These are phyloP conservation scores for Naganishia sp. DNA, from an alignment of 1,284 basidiomycete species.

Conservation along the genomic window DNA sequence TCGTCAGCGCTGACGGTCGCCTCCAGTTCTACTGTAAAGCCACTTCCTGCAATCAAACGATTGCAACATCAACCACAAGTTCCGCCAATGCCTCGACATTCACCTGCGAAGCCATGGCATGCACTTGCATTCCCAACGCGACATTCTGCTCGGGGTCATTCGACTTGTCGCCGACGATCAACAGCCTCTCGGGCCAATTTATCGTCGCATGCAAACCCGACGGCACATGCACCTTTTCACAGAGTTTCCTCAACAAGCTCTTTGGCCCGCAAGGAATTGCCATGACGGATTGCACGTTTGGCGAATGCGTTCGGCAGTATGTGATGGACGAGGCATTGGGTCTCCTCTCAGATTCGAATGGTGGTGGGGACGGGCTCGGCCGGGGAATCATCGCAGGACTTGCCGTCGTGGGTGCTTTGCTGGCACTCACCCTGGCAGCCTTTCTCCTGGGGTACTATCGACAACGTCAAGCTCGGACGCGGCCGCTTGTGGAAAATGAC, in stretches of 20 bases:
- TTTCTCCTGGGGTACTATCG: conserved; percentile 64
- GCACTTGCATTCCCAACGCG: conserved; percentile 68
- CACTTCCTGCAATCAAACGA: conserved; percentile 66
- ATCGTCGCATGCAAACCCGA: conserved; percentile 66
- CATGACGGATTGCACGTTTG: conserved; percentile 71
- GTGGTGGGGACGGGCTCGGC: conserved; percentile 58
- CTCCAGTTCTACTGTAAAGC: conserved; percentile 72
- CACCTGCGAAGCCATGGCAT: conserved; percentile 70
- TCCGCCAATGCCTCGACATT: conserved; percentile 58
- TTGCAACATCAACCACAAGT: conserved; percentile 44
- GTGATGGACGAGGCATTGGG: conserved; percentile 63
- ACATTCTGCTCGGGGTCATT: conserved; percentile 69
- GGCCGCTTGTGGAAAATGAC: conserved; percentile 46
- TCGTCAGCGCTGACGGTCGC: conserved; percentile 1
- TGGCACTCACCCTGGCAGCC: conserved; percentile 62
- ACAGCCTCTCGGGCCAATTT: conserved; percentile 48
- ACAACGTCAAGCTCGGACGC: conserved; percentile 64
- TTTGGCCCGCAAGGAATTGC: conserved; percentile 73
- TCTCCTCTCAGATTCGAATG: conserved; percentile 35
- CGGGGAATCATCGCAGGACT: conserved; percentile 84
- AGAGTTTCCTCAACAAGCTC: conserved; percentile 63
- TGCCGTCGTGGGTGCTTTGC: conserved; percentile 71
- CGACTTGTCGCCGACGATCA: conserved; percentile 61
- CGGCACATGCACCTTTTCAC: conserved; percentile 73
- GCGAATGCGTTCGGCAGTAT: conserved; percentile 79